Evolutionary conservation across 768 basidiomycete species (phyloP), one percentile per base, ranked within the genome.

Genomic region (Pilatotrama ljubarskyi): DNA sequence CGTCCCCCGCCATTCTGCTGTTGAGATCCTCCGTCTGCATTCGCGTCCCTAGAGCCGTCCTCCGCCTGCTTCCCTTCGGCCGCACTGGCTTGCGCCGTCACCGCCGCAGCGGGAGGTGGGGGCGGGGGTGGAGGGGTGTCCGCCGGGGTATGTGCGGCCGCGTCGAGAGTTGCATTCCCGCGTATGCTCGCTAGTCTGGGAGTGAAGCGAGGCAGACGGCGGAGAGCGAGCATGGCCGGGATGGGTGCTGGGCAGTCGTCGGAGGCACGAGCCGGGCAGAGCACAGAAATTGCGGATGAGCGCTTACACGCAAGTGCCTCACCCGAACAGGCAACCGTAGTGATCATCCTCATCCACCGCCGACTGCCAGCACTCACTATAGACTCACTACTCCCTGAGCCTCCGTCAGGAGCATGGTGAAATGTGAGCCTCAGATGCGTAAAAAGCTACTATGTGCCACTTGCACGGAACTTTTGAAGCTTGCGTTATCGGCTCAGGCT

Each of bases 181-280:
- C 70, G 68, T 14, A 61, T 51, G 13, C 37, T 43, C 25, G 60
- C 46, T 57, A 64, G 46, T 22, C 63, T 50, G 18, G 63, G 54
- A 48, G 55, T 60, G 24, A 58, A 55, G 40, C 62, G 62, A 40
- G 63, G 63, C 6, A 68, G 55, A n/a, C 66, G 66, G 51, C 67
- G 69, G 17, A 70, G 59, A 26, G 65, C 53, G 32, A 68, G 61
- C 69, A 70, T 70, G 62, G 41, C 59, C 58, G 50, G 44, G 36
- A 54, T 46, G 47, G 46, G 47, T 44, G 49, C 43, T 46, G 57
- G 18, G 6, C 18, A 20, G 35, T 32, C 37, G 50, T 35, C 43
- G 46, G 37, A 36, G 43, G 25, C 29, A 26, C 36, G 51, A 52
- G 26, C 46, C 43, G 58, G 55, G 46, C 26, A 40, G n/a, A 26